Percentiles rank a stretch among this genome's conserved stretches.
Evolutionary conservation across 768 basidiomycete species (phyloP).

Genomic region (Lactarius pseudohatsudake): DNA sequence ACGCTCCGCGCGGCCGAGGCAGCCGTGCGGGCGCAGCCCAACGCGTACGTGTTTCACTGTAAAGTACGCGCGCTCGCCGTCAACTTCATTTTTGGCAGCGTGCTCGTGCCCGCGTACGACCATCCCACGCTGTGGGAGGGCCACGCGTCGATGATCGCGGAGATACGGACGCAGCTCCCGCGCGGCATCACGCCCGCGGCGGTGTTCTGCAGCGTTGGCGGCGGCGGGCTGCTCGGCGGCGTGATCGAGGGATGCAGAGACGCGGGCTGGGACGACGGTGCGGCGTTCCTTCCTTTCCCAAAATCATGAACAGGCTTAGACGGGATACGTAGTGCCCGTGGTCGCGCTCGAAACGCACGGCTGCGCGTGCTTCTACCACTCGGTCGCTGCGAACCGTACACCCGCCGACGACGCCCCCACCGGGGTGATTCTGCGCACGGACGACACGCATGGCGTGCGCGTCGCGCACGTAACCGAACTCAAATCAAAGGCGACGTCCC

Average conservation of each 20-base stretch:
- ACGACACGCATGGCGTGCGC: constrained; percentile 45
- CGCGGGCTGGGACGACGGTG: constrained; percentile 71
- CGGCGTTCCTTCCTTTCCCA: constrained; percentile 1
- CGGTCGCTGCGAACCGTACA: constrained; percentile 55
- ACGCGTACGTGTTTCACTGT: constrained; percentile 48
- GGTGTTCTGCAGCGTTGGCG: constrained; percentile 77
- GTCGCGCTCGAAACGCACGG: constrained; percentile 70
- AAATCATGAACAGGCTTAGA: background rate
- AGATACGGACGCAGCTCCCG: constrained; percentile 56
- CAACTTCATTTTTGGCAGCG: constrained; percentile 38
- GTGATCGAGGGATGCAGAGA: constrained; percentile 63
- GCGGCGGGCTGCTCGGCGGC: constrained; percentile 70
- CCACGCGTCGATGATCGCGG: constrained; percentile 69
- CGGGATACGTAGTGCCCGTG: constrained; percentile 50
- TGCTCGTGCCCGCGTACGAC: constrained; percentile 73
- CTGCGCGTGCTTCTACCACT: constrained; percentile 71
- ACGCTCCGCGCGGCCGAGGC: constrained; percentile 52
- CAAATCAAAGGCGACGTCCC: constrained; percentile 64
- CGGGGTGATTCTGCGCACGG: constrained; percentile 44
- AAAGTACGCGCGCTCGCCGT: background rate
- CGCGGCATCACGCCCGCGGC: constrained; percentile 53
- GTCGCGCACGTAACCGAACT: constrained; percentile 58
- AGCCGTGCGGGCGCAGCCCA: constrained; percentile 43
- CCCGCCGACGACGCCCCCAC: constrained; percentile 40
- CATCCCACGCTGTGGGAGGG: constrained; percentile 71